Evolutionary conservation across 2,329 filamentous ascomycete species (phyloP), one percentile per base, ranked within the genome.

Genomic region (Gaeumannomyces sp.): DNA sequence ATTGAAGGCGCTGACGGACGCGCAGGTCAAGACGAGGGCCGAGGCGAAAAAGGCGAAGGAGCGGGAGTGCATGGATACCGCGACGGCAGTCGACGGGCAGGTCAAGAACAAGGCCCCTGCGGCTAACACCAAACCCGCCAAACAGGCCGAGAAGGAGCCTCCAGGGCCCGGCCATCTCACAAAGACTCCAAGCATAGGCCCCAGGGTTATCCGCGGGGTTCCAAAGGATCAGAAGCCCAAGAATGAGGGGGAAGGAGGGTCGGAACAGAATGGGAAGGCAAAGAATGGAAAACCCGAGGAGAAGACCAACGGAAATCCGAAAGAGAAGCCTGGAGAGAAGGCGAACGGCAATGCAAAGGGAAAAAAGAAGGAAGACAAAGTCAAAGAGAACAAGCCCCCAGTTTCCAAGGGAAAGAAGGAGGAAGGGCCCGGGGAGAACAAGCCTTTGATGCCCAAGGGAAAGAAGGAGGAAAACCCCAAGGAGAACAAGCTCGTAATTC

Each of bases 1-100:
- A 6, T 29, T 62, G 45, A 53, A 53, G 4, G 29, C 50, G 6
- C 45, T 53, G 28, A n/a, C 31, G 28, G 53, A 62, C 22, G n/a
- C 22, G 45, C 38, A 33, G 45, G 61, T 27, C 8, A 25, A 56
- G 27, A 53, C 31, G 28, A 45, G 29, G 5, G 61, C 28, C 28
- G 38, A 62, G 38, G 61, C 38, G 11, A 56, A 57, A 57, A 62
- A 31, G 61, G 25, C 61, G 1, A 53, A 62, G 33, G 28, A 16
- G 7, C 25, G 11, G 45, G 45, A 53, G 45, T 53, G 19, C 45
- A n/a, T 53, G 19, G 45, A 53, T 11, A 53, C 45, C 10, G 45
- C 45, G 10, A 53, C 22, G 6, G 19, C 19, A 53, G 19, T 14
- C 8, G 4, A n/a, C 7, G 45, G 45, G 8, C 45, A 53, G 45